Evolutionary conservation across 1,139 yeast genomes (phyloP), one percentile per base, ranked within the genome.

Genomic region (Taphrina flavorubra): DNA sequence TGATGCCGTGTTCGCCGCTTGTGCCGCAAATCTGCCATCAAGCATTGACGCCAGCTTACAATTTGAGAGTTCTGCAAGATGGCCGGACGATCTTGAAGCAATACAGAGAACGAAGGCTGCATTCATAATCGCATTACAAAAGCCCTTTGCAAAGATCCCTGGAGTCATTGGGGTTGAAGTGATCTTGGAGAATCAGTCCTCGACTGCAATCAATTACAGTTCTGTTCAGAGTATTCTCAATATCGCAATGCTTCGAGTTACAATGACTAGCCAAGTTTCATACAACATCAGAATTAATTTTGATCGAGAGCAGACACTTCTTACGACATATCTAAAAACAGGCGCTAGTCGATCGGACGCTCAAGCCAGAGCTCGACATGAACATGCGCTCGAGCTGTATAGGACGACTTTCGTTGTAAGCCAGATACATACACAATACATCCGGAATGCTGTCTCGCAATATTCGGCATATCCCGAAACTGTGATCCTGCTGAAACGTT

Each of bases 51-150:
- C 88, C 36, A 83, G 92, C 13, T 78, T 95, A 60, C 97, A 92
- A 78, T 91, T 95, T 78, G 99, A 95, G 79, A 82, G 90, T 2
- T 89, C 97, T 1, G 83, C 86, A n/a, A 86, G 87, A 77, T 95
- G 99, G 99, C 99, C 99, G 0, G 97, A 90, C 78, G 97, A 94
- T 77, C 77, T 91, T 5, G 80, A 83, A 47, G 92, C 97, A 0
- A 80, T 92, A 70, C 99, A 94, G 76, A 87, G 88, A 75, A 89
- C 97, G 18, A 95, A 95, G 76, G 84, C 94, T 49, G 99, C 98
- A 6, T 90, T 95, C 74, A 80, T 94, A 73, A 77, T 95, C 65
- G 89, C 89, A 74, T 84, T 92, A 18, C 83, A 85, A 71, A 91
- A 90, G 69, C 78, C 81, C 36, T 46, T 58, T 16, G 46, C 63